Conservation (phyloP, 2,329 filamentous ascomycete species). For the Hymenoscyphus fraxineus region DNA sequence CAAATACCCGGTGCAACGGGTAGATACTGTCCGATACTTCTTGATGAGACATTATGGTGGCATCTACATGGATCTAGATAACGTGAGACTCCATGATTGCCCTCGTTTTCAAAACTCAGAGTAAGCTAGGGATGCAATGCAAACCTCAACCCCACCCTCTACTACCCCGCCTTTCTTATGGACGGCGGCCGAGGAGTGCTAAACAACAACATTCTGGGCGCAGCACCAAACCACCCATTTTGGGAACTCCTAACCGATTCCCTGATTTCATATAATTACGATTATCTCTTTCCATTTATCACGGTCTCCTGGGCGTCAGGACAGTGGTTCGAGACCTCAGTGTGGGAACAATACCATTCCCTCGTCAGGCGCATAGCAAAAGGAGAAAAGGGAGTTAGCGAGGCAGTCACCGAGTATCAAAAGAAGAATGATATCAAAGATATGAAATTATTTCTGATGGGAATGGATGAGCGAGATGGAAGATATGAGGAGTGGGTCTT, state of each 20-base stretch:
- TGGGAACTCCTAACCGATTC: slow-evolving; percentile 64
- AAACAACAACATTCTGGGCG: slow-evolving; percentile 66
- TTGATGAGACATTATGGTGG: slow-evolving; percentile 68
- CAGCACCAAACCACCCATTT: slow-evolving; percentile 65
- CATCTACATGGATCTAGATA: slow-evolving; percentile 70
- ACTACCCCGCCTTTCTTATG: slow-evolving; percentile 65
- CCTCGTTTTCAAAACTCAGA: slow-evolving; percentile 1
- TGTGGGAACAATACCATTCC: slow-evolving; percentile 62
- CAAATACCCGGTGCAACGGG: slow-evolving; percentile 66
- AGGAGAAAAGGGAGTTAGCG: not conserved
- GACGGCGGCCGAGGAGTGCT: slow-evolving; percentile 37
- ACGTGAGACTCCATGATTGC: slow-evolving; percentile 30
- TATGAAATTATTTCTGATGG: slow-evolving; percentile 20
- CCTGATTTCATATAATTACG: slow-evolving; percentile 60
- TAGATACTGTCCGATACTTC: slow-evolving; percentile 72
- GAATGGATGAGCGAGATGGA: slow-evolving; percentile 32
- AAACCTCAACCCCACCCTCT: slow-evolving; percentile 60
- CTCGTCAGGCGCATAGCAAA: not conserved
- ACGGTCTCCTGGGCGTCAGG: slow-evolving; percentile 73
- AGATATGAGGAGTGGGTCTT: slow-evolving; percentile 30
- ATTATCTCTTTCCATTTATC: slow-evolving; percentile 67
- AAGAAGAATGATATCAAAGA: slow-evolving; percentile 5
- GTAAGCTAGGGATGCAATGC: slow-evolving; percentile 59
- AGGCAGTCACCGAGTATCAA: not conserved
- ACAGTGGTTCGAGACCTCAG: slow-evolving; percentile 64